These are phyloP conservation scores for Kurtzmaniella quercitrusa DNA, from an alignment of 1,139 yeast species.

Conservation along the genomic window DNA sequence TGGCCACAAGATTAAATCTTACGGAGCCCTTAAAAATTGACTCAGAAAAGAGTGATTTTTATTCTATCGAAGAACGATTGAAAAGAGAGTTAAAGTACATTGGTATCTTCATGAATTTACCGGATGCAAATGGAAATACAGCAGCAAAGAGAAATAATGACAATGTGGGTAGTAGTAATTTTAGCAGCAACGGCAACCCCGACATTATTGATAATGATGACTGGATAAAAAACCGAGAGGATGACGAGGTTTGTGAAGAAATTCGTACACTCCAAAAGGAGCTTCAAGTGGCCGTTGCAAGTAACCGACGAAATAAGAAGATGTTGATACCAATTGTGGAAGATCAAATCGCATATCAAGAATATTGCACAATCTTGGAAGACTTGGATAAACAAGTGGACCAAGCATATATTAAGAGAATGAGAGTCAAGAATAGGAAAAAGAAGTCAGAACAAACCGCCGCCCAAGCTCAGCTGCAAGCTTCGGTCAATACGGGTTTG, in stretches of 20 bases:
- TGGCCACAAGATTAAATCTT: conserved; percentile 36
- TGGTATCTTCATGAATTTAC: conserved; percentile 77
- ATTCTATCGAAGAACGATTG: conserved; percentile 79
- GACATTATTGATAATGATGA: conserved; percentile 58
- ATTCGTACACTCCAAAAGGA: conserved; percentile 69
- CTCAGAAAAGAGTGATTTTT: conserved; percentile 54
- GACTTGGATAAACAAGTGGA: conserved; percentile 96
- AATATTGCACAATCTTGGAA: conserved; percentile 82
- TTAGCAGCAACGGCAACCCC: conserved; percentile 16
- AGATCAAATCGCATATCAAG: conserved; percentile 93
- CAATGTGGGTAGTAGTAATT: conserved; percentile 16
- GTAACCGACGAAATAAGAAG: conserved; percentile 67
- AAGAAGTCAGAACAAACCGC: conserved; percentile 48
- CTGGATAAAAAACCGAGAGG: conserved; percentile 83
- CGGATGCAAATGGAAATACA: conserved; percentile 15
- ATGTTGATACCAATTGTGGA: conserved; percentile 71
- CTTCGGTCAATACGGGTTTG: conserved; percentile 71
- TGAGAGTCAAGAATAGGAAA: conserved; percentile 78
- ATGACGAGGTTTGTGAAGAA: conserved; percentile 91
- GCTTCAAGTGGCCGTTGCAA: conserved; percentile 54
- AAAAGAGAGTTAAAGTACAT: conserved; percentile 85
- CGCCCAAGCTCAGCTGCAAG: conserved; percentile 30
- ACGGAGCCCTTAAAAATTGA: conserved; percentile 31
- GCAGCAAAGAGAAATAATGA: conserved; percentile 23
- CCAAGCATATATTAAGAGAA: conserved; percentile 83